Conservation (phyloP, 2,329 filamentous ascomycete genomes). For the Exophiala oligosperma region DNA sequence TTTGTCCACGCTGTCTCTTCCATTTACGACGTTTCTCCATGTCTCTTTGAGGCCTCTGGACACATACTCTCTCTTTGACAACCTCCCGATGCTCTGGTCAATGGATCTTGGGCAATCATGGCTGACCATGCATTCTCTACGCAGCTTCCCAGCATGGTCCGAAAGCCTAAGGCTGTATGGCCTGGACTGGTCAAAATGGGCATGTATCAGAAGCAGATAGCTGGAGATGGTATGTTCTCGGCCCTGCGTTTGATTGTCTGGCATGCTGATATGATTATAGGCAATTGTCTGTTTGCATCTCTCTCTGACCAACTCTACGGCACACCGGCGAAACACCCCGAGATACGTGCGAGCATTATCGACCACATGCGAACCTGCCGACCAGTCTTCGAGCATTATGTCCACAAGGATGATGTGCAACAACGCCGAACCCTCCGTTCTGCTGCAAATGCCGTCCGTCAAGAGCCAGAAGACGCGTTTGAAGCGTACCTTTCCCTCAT, state of each 20-base stretch:
- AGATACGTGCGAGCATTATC: conserved; percentile 61
- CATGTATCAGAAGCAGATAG: conserved; percentile 29
- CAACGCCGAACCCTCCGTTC: conserved; percentile 29
- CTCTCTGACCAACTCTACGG: conserved; percentile 68
- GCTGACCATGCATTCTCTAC: conserved; percentile 29
- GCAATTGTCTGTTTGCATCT: conserved; percentile 70
- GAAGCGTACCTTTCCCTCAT: conserved; percentile 60
- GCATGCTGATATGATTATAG: conserved; percentile 38
- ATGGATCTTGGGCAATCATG: conserved; percentile 30
- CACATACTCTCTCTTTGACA: conserved; percentile 1
- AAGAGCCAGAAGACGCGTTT: conserved; percentile 59
- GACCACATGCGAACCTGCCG: conserved; percentile 62
- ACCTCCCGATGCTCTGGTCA: conserved; percentile 26
- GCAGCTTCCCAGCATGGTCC: conserved; percentile 32
- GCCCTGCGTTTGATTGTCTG: too few species aligned
- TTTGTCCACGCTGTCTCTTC: conserved; percentile 13
- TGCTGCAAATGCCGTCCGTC: conserved; percentile 46
- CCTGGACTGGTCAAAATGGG: conserved; percentile 29
- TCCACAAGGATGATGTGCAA: conserved; percentile 53
- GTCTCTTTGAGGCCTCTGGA: conserved; percentile 12
- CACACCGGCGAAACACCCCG: conserved; percentile 55
- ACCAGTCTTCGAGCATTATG: conserved; percentile 65
- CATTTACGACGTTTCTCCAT: conserved; percentile 14
- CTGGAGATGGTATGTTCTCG: conserved; percentile 27
- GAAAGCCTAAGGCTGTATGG: conserved; percentile 30